A percentile compares a stretch with the other conserved stretches of the same genome.
These are phyloP conservation scores for Setomelanomma holmii DNA, from an alignment of 2,329 filamentous ascomycete species.

Conservation along the genomic window DNA sequence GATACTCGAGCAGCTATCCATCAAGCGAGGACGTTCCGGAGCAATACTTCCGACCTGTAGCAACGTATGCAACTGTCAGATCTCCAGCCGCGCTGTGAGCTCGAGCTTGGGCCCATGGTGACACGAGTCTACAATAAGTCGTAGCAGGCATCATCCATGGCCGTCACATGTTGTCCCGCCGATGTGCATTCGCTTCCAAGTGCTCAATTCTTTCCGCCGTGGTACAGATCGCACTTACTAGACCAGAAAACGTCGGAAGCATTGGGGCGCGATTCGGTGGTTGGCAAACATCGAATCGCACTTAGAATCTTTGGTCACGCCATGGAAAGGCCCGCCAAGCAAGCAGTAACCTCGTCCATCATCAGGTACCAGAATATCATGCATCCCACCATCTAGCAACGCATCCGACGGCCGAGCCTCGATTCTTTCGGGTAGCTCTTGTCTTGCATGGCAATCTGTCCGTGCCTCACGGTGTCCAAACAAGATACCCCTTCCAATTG, in stretches of 20 bases:
- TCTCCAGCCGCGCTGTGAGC: constrained; percentile 6
- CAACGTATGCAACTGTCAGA: constrained; percentile 3
- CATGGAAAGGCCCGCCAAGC: neutral
- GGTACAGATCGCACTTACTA: neutral
- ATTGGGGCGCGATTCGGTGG: neutral
- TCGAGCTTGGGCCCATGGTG: constrained; percentile 11
- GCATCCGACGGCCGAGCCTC: neutral
- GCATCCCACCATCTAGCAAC: neutral
- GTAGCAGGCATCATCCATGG: constrained; percentile 27
- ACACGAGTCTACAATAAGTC: constrained; percentile 15
- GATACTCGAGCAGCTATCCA: neutral
- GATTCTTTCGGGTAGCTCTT: neutral
- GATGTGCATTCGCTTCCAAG: neutral
- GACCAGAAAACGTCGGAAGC: neutral
- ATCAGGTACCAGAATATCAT: too few species aligned
- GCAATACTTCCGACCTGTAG: constrained; percentile 9
- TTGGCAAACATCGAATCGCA: neutral
- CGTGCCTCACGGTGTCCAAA: too few species aligned
- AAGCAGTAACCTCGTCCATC: too few species aligned
- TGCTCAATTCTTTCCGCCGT: neutral
- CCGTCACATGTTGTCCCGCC: constrained; percentile 11
- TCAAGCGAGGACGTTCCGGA: constrained; percentile 6
- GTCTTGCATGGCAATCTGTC: neutral
- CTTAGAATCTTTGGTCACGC: neutral
- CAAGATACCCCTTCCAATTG: too few species aligned